phyloP scores from a whole-genome alignment of 2,329 filamentous ascomycete species.

The Sarocladiaceae sp. region DNA sequence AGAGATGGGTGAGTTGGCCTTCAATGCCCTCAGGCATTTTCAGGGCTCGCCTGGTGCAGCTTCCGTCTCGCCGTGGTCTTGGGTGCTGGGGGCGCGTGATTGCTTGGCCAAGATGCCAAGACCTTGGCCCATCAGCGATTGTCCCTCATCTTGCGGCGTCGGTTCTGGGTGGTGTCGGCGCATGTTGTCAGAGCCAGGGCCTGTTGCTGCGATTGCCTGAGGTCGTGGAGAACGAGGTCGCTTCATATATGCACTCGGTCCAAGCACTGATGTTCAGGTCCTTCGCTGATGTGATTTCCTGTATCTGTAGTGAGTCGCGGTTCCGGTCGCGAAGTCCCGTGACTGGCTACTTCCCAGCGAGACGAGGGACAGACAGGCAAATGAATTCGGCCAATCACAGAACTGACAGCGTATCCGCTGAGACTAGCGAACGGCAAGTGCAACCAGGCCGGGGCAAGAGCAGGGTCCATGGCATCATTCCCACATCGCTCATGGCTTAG shows the following conservation, averaged over 20 bases:
- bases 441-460: background rate
- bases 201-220: background rate
- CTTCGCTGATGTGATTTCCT: too few species aligned
- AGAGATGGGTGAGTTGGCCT: background rate
- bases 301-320: too few species aligned
- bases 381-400: background rate
- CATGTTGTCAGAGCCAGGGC: background rate
- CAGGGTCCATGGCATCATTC: too few species aligned
- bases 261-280: too few species aligned
- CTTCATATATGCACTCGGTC: too few species aligned
- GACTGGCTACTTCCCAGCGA: background rate
- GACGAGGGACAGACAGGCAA: background rate
- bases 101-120: slow-evolving; percentile 10
- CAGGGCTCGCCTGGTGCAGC: background rate
- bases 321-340: background rate
- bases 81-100: slow-evolving; percentile 6
- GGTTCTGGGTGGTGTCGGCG: background rate
- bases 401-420: background rate
- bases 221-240: background rate
- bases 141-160: background rate
- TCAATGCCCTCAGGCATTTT: background rate
- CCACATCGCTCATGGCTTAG: too few species aligned
- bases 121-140: slow-evolving; percentile 5
- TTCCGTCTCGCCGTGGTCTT: background rate
- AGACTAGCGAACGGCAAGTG: background rate